phyloP scores from a whole-genome alignment of 2,329 filamentous ascomycete genomes.

The Raffaelea ambrosiae region DNA sequence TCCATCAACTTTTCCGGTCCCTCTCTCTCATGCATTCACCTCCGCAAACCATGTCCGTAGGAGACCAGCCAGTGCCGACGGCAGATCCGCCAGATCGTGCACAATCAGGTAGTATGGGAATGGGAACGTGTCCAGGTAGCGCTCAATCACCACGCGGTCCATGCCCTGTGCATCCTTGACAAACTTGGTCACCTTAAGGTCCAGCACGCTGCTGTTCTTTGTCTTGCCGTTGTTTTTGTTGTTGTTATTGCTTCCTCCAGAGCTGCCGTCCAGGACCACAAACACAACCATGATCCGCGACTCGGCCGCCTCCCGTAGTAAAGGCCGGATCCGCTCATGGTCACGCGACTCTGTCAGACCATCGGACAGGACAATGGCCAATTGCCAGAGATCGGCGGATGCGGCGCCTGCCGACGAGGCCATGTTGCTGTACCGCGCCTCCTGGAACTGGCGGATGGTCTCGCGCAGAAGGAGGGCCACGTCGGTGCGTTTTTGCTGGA shows the following conservation, averaged over 20 bases:
- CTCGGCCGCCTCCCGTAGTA: constrained; percentile 82
- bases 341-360: constrained; percentile 77
- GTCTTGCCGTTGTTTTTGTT: constrained; percentile 19
- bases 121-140: constrained; percentile 91
- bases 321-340: constrained; percentile 71
- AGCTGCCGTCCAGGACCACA: constrained; percentile 89
- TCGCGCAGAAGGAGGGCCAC: constrained; percentile 68
- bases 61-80: constrained; percentile 75
- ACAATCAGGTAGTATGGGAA: constrained; percentile 97
- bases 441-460: constrained; percentile 73
- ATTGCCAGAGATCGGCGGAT: constrained; percentile 78
- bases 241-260: no score
- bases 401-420: constrained; percentile 24
- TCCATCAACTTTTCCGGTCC: no score
- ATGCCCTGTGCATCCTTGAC: constrained; percentile 53
- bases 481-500: constrained; percentile 79
- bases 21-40: constrained; percentile 24
- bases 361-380: constrained; percentile 88
- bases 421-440: constrained; percentile 55
- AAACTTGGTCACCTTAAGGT: constrained; percentile 82
- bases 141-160: constrained; percentile 69
- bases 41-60: constrained; percentile 93
- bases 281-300: constrained; percentile 98
- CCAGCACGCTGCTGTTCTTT: constrained; percentile 64
- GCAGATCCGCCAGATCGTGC: constrained; percentile 82